Conservation (phyloP, 2,329 filamentous ascomycete species). For the Westerdykella ornata region DNA sequence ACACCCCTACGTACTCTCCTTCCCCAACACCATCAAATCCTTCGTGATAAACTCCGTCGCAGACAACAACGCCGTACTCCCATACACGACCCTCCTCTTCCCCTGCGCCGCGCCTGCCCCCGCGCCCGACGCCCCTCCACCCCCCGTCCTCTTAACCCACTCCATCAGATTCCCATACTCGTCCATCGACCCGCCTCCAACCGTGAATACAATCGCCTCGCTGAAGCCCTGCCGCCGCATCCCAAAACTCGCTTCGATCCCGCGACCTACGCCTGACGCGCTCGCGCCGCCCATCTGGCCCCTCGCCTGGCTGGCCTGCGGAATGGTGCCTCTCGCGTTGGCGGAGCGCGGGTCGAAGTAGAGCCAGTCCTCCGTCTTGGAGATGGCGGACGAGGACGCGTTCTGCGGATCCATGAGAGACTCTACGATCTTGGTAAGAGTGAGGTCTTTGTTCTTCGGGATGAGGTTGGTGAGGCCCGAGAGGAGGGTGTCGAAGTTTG, state of each 20-base stretch:
- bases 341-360: slow-evolving; percentile 95
- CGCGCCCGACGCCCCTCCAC: slow-evolving; percentile 44
- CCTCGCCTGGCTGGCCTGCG: slow-evolving; percentile 59
- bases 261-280: slow-evolving; percentile 41
- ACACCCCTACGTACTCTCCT: slow-evolving; percentile 38
- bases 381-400: slow-evolving; percentile 83
- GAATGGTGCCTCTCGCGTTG: slow-evolving; percentile 87
- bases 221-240: slow-evolving; percentile 84
- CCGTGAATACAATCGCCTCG: slow-evolving; percentile 88
- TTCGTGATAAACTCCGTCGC: slow-evolving; percentile 55
- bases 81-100: slow-evolving; percentile 85
- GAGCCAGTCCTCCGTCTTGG: slow-evolving; percentile 92
- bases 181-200: slow-evolving; percentile 92
- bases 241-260: slow-evolving; percentile 78
- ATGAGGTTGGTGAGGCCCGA: slow-evolving; percentile 97
- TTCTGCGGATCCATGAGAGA: slow-evolving; percentile 94
- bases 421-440: slow-evolving; percentile 95
- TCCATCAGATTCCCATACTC: slow-evolving; percentile 97
- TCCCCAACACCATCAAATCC: slow-evolving; percentile 52
- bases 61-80: slow-evolving; percentile 71
- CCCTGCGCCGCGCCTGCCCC: slow-evolving; percentile 37
- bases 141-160: slow-evolving; percentile 75
- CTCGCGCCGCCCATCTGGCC: slow-evolving; percentile 28
- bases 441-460: slow-evolving; percentile 91
- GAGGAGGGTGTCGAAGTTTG: slow-evolving; percentile 89